phyloP scores from a whole-genome alignment of 2,329 filamentous ascomycete genomes.

The Beauveria bassiana region DNA sequence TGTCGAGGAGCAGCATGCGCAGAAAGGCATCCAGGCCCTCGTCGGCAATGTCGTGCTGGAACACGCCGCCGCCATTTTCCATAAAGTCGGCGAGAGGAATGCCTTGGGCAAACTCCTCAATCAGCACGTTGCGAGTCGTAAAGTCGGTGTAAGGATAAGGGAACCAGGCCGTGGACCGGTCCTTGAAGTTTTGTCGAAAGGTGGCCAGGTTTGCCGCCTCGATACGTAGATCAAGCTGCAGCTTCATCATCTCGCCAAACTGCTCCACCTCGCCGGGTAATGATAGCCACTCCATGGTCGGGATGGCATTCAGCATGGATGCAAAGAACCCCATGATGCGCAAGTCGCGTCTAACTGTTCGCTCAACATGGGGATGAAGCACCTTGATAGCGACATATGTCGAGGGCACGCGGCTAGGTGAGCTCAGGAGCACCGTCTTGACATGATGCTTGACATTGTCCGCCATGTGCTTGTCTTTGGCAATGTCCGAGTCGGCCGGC shows the following conservation, averaged over 20 bases:
- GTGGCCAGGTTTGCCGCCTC: conserved; percentile 83
- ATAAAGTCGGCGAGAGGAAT: conserved; percentile 88
- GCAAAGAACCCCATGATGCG: conserved; percentile 94
- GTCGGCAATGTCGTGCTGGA: conserved; percentile 88
- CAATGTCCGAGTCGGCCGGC: conserved; percentile 49
- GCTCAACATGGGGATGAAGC: conserved; percentile 83
- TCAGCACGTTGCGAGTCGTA: conserved; percentile 82
- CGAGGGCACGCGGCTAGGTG: conserved; percentile 77
- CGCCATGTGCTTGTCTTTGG: conserved; percentile 41
- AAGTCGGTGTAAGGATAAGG: conserved; percentile 90
- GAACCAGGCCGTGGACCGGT: conserved; percentile 90
- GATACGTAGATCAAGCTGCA: conserved; percentile 93
- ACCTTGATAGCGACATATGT: conserved; percentile 95
- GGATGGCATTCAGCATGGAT: conserved; percentile 71
- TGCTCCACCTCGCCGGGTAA: conserved; percentile 89
- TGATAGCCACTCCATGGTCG: conserved; percentile 95
- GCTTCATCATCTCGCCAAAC: conserved; percentile 97
- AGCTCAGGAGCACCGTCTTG: conserved; percentile 77
- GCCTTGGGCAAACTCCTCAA: conserved; percentile 93
- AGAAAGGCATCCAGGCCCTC: conserved; percentile 94
- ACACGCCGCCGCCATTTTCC: conserved; percentile 83
- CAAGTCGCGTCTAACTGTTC: conserved; percentile 81
- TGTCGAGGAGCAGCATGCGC: conserved; percentile 93
- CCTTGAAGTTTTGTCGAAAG: conserved; percentile 85
- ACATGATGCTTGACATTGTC: conserved; percentile 73